A percentile compares a stretch with the other conserved stretches of the same genome.
Conservation (phyloP, 495 filamentous ascomycete genomes). For the Aspergillus sclerotioniger region DNA sequence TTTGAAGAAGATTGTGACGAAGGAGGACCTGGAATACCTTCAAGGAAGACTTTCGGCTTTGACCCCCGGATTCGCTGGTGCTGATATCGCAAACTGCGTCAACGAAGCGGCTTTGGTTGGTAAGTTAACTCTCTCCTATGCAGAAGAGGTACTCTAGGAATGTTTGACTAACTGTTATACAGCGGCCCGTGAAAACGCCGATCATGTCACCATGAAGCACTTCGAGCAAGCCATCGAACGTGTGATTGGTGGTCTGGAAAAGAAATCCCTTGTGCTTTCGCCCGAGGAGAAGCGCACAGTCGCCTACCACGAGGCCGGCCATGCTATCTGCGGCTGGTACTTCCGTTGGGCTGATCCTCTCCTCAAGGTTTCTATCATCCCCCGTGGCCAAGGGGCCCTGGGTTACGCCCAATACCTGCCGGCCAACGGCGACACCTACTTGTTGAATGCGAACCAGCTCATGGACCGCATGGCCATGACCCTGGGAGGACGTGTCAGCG, state of each 20-base stretch:
- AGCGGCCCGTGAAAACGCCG: conserved; percentile 81
- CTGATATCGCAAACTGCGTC: conserved; percentile 96
- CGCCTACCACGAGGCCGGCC: conserved; percentile 96
- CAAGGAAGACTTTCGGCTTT: conserved; percentile 84
- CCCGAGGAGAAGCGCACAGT: conserved; percentile 93
- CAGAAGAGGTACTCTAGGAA: background rate
- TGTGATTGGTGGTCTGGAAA: conserved; percentile 92
- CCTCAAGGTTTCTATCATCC: conserved; percentile 98
- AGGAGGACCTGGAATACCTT: conserved; percentile 82
- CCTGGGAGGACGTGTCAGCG: conserved; percentile 86
- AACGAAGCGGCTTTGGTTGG: conserved; percentile 97
- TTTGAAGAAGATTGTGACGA: conserved; percentile 85
- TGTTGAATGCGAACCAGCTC: conserved; percentile 91
- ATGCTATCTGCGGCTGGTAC: conserved; percentile 98
- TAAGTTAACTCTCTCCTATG: conserved; percentile 46
- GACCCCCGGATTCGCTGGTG: conserved; percentile 94
- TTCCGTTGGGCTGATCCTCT: conserved; percentile 94
- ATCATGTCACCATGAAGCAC: conserved; percentile 76
- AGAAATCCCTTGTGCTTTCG: conserved; percentile 88
- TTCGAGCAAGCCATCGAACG: conserved; percentile 98
- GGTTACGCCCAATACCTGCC: conserved; percentile 98
- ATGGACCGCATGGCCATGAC: conserved; percentile 99
- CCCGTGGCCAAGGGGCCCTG: conserved; percentile 86
- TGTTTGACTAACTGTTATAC: conserved; percentile 31
- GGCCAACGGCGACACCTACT: conserved; percentile 74